phyloP scores from a whole-genome alignment of 163 green algal genomes.

The Scenedesmus sp. region DNA sequence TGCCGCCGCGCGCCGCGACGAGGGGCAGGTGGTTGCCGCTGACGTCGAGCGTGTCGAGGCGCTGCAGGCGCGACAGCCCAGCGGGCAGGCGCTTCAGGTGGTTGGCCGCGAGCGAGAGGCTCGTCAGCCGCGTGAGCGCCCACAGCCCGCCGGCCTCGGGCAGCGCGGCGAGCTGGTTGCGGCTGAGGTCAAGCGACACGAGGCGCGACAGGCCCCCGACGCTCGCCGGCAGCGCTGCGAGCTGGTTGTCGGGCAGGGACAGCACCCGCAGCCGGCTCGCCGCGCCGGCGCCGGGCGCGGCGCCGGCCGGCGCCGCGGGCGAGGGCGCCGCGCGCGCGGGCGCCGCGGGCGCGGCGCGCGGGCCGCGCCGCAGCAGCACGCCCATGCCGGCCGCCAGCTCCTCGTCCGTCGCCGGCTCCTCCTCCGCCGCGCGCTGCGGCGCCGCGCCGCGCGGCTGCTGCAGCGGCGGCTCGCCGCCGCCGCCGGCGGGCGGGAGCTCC shows the following conservation, averaged over 20 bases:
- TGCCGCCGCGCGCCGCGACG: background rate
- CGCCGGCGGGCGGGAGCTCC: background rate
- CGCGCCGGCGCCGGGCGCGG: background rate
- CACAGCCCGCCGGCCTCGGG: constrained; percentile 1
- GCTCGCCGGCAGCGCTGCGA: constrained; percentile 5
- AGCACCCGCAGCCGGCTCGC: background rate
- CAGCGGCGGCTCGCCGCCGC: too few species aligned
- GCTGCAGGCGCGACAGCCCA: constrained; percentile 4
- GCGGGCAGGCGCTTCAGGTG: constrained; percentile 19
- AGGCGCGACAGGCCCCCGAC: constrained; percentile 2
- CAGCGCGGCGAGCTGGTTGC: constrained; percentile 17
- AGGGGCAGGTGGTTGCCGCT: constrained; percentile 30
- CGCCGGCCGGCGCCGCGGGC: background rate
- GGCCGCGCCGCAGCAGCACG: background rate
- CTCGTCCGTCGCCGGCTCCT: too few species aligned
- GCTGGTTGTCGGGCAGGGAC: constrained; percentile 15
- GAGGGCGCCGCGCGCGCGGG: background rate
- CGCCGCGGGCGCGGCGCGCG: background rate
- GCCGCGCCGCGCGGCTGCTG: too few species aligned
- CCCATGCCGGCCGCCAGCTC: too few species aligned
- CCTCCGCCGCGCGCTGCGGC: too few species aligned
- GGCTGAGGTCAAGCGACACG: background rate
- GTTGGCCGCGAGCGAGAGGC: constrained; percentile 9
- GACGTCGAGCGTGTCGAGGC: constrained; percentile 22
- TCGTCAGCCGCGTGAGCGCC: constrained; percentile 18